Conservation (phyloP, 2,329 filamentous ascomycete species). For the Parastagonospora nodorum region DNA sequence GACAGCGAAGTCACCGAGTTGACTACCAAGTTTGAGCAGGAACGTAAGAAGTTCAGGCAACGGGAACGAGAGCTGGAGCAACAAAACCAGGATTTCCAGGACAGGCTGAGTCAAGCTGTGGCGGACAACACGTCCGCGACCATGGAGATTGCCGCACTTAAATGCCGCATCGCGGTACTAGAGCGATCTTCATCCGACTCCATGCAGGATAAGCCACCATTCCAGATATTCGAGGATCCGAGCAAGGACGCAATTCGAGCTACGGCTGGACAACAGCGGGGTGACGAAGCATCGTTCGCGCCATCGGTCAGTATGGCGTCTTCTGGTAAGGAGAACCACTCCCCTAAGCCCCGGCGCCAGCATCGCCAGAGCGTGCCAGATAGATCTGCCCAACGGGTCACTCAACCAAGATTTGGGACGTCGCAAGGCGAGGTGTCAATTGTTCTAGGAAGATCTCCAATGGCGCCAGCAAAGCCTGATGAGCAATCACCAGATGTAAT, state of each 20-base stretch:
- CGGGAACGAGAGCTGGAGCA: conserved; percentile 70
- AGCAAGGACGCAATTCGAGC: conserved; percentile 23
- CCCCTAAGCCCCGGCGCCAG: conserved; percentile 27
- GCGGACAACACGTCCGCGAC: conserved; percentile 38
- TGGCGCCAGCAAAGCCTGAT: conserved; percentile 3
- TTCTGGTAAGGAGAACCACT: conserved; percentile 38
- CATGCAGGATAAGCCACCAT: conserved; percentile 22
- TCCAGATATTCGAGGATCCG: conserved; percentile 40
- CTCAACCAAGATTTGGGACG: conserved; percentile 18
- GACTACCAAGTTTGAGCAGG: conserved; percentile 68
- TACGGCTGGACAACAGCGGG: conserved; percentile 11
- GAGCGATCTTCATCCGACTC: conserved; percentile 32
- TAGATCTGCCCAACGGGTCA: conserved; percentile 11
- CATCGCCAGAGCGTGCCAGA: conserved; percentile 33
- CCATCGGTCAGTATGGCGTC: conserved; percentile 21
- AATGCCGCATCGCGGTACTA: conserved; percentile 35
- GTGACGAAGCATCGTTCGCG: conserved; percentile 17
- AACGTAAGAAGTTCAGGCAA: conserved; percentile 66
- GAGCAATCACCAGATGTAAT: conserved; percentile 16
- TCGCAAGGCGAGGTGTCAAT: conserved; percentile 25
- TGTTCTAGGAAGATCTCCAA: conserved; percentile 27
- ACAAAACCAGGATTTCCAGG: conserved; percentile 57
- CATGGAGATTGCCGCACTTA: conserved; percentile 42
- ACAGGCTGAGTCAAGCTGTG: conserved; percentile 40
- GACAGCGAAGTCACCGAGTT: conserved; percentile 72